Base-by-base conservation (phyloP, 345 rosid genomes). In the Corchorus capsularis region DNA sequence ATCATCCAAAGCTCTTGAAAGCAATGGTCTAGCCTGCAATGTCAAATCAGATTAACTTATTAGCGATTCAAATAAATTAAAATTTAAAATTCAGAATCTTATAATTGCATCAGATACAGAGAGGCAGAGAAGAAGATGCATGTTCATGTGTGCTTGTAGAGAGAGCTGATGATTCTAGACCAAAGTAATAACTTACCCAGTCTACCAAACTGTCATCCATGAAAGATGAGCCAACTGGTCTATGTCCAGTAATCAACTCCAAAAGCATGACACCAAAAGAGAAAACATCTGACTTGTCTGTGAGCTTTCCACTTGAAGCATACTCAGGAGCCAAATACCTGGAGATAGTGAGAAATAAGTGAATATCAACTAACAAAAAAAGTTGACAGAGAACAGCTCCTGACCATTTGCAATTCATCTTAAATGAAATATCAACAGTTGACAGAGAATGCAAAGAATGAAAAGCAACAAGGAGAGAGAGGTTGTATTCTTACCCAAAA, bases 241-340 rank as follows among this genome's bases (percentile, higher is more conserved):
- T 79, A 20, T 88, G 97, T 13, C 99, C 99, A 1, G 96, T 92
- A 19, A 95, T 80, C 79, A 95, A 77, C 84, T 95, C 99, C 83
- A 95, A 86, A 74, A 95, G 92, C 98, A 93, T 87, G 61, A 95
- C 89, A 20, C 99, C 99, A 7, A 83, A 93, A 41, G 99, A 95
- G 92, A 93, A 95, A 63, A 93, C 98, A 75, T 95, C 99, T 2
- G 99, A 95, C 76, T 90, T 95, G 8, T 95, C 99, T 2, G 97
- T 82, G 32, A 95, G 81, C 79, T 93, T 93, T 41, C 99, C 99
- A 71, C 96, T 95, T 0, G 99, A 77, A 75, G 99, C 99, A 82
- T 95, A 95, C 73, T 95, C 99, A 17, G 99, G 99, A 79, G 99
- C 99, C 80, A 95, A 80, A 83, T 95, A 95, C 59, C 94, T 92